Conservation (phyloP, 352 stramenopile genomes). For the Phytophthora sp. region DNA sequence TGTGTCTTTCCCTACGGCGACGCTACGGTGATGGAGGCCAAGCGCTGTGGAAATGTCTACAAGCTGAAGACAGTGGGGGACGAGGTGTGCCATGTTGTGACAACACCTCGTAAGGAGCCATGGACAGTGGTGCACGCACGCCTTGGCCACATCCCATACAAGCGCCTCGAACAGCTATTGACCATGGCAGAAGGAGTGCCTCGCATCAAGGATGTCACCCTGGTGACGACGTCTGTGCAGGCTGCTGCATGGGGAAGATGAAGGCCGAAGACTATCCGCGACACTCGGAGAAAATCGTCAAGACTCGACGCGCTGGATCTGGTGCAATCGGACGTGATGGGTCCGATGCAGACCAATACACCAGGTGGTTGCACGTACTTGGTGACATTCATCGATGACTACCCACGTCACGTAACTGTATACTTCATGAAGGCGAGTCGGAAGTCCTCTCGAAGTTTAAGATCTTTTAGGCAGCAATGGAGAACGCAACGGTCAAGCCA, state of each 20-base stretch:
- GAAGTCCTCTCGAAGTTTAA: constrained; percentile 25
- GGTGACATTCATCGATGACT: constrained; percentile 34
- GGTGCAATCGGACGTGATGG: neutral
- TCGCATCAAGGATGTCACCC: neutral
- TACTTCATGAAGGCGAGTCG: constrained; percentile 33
- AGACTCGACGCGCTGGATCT: constrained; percentile 16
- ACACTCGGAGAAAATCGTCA: constrained; percentile 7
- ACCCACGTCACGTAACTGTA: constrained; percentile 13
- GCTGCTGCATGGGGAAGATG: too few relatives aligned
- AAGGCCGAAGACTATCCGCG: constrained; percentile 6
- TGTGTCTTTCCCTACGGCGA: constrained; percentile 11
- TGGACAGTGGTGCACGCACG: constrained; percentile 14
- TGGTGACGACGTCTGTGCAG: neutral
- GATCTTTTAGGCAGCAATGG: constrained; percentile 15
- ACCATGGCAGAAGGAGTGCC: constrained; percentile 16
- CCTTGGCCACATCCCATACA: constrained; percentile 20
- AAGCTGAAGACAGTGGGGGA: constrained; percentile 25
- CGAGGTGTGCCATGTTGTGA: constrained; percentile 12
- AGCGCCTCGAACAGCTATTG: constrained; percentile 19
- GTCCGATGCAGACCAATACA: constrained; percentile 6
- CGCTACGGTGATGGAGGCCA: constrained; percentile 19
- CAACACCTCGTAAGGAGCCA: constrained; percentile 9
- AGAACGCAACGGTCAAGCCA: too few relatives aligned
- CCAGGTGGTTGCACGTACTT: neutral
- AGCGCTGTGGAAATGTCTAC: constrained; percentile 25